Percentiles rank a stretch among this genome's conserved stretches.
Evolutionary conservation across 2,329 filamentous ascomycete genomes (phyloP).

Genomic region (Emmonsiellopsis sp.): DNA sequence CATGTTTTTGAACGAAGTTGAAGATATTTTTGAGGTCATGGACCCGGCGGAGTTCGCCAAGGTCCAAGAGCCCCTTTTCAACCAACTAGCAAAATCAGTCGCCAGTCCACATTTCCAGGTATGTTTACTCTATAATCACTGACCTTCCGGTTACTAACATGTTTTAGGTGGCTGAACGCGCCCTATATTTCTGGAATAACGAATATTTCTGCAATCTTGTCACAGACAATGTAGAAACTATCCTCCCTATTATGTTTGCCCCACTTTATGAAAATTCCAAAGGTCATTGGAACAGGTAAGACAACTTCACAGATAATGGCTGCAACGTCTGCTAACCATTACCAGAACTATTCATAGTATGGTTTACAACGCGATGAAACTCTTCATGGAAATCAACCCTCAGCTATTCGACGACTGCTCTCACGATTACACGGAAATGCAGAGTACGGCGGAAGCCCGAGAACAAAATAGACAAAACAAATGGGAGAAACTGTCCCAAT

Average conservation of each 20-base stretch:
- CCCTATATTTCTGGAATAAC: slow-evolving; percentile 99
- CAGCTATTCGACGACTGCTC: slow-evolving; percentile 98
- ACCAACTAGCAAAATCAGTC: slow-evolving; percentile 94
- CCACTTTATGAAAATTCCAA: slow-evolving; percentile 98
- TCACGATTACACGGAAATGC: slow-evolving; percentile 93
- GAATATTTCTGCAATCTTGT: slow-evolving; percentile 99
- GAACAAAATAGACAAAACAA: slow-evolving; percentile 74
- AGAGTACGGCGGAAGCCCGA: slow-evolving; percentile 80
- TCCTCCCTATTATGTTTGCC: slow-evolving; percentile 98
- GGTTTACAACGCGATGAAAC: slow-evolving; percentile 99
- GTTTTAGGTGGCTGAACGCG: slow-evolving; percentile 74
- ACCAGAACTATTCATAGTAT: slow-evolving; percentile 93
- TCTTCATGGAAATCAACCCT: slow-evolving; percentile 99
- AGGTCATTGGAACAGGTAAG: slow-evolving; percentile 95
- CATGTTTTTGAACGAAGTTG: slow-evolving; percentile 98
- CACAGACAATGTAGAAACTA: slow-evolving; percentile 97
- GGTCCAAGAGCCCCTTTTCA: slow-evolving; percentile 94
- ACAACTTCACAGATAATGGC: slow-evolving; percentile 2
- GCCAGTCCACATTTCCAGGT: slow-evolving; percentile 96
- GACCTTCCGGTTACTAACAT: slow-evolving; percentile 9
- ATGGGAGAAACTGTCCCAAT: slow-evolving; percentile 78
- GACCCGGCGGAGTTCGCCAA: slow-evolving; percentile 97
- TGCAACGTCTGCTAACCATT: slow-evolving; percentile 6
- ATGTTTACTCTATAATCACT: slow-evolving; percentile 13
- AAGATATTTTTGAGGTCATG: slow-evolving; percentile 99